Evolutionary conservation across 805 yeast genomes (phyloP).

Genomic region (Starmerella geochares): DNA sequence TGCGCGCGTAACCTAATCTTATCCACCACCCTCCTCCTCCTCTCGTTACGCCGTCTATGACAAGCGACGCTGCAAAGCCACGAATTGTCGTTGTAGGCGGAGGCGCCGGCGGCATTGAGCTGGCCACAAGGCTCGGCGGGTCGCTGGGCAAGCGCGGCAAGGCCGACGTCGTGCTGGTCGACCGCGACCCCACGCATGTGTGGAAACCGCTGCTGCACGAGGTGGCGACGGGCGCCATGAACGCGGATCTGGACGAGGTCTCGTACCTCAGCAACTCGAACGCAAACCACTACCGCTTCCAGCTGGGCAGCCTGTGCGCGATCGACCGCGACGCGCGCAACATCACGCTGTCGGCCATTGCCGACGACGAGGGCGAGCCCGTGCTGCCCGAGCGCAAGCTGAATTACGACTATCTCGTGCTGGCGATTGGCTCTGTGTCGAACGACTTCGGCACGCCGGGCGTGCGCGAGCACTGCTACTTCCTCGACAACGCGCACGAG

Average conservation of each 20-base stretch:
- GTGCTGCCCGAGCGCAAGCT: conserved; percentile 6
- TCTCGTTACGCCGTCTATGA: not conserved
- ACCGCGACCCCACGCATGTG: not conserved
- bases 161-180: conserved; percentile 2
- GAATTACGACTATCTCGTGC: conserved; percentile 1
- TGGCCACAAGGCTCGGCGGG: conserved; percentile 1
- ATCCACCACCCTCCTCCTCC: not conserved
- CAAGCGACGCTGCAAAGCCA: not conserved
- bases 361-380: conserved; percentile 3
- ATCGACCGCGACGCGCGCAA: not conserved
- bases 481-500: conserved; percentile 1
- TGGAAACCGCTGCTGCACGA: conserved; percentile 7
- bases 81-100: conserved; percentile 5
- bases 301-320: not conserved
- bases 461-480: conserved; percentile 4
- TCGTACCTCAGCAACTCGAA: conserved; percentile 1
- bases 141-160: not conserved
- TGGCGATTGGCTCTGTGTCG: conserved; percentile 2
- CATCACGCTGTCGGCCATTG: not conserved
- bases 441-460: conserved; percentile 5
- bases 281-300: conserved; percentile 3
- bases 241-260: conserved; percentile 3
- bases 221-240: conserved; percentile 6
- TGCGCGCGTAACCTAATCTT: not conserved
- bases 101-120: conserved; percentile 8